These are phyloP conservation scores for Teunomyces barrocoloradensis DNA, from an alignment of 805 yeast genomes.

Conservation along the genomic window DNA sequence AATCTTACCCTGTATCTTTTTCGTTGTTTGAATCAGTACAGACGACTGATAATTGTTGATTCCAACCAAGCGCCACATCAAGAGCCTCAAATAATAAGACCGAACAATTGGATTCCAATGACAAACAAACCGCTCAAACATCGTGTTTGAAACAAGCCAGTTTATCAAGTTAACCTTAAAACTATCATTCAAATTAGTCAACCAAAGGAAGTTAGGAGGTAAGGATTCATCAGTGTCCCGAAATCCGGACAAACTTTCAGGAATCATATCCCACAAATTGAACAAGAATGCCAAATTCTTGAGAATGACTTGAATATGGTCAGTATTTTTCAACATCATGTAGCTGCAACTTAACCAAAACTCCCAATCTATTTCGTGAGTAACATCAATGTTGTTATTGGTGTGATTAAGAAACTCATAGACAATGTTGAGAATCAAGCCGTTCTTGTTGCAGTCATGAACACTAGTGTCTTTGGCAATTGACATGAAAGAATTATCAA, in stretches of 20 bases:
- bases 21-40: slow-evolving; percentile 26
- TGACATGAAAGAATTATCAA: slow-evolving; percentile 34
- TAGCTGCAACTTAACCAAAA: slow-evolving; percentile 68
- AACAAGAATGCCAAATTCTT: slow-evolving; percentile 65
- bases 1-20: slow-evolving; percentile 30
- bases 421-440: slow-evolving; percentile 38
- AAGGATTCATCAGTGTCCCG: slow-evolving; percentile 5
- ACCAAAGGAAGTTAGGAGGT: slow-evolving; percentile 33
- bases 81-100: slow-evolving; percentile 60
- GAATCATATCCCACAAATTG: slow-evolving; percentile 71
- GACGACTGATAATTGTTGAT: slow-evolving; percentile 38
- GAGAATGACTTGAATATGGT: slow-evolving; percentile 59
- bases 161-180: slow-evolving; percentile 47
- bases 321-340: slow-evolving; percentile 56
- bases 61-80: slow-evolving; percentile 65
- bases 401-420: slow-evolving; percentile 39
- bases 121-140: slow-evolving; percentile 59
- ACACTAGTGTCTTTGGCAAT: slow-evolving; percentile 37
- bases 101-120: slow-evolving; percentile 83
- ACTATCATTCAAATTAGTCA: slow-evolving; percentile 34
- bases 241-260: slow-evolving; percentile 29
- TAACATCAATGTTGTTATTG: slow-evolving; percentile 16
- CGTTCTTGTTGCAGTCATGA: slow-evolving; percentile 37
- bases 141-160: slow-evolving; percentile 51
- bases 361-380: slow-evolving; percentile 57